Conservation (phyloP, 1,284 basidiomycete species). For the Naganishia albida region DNA sequence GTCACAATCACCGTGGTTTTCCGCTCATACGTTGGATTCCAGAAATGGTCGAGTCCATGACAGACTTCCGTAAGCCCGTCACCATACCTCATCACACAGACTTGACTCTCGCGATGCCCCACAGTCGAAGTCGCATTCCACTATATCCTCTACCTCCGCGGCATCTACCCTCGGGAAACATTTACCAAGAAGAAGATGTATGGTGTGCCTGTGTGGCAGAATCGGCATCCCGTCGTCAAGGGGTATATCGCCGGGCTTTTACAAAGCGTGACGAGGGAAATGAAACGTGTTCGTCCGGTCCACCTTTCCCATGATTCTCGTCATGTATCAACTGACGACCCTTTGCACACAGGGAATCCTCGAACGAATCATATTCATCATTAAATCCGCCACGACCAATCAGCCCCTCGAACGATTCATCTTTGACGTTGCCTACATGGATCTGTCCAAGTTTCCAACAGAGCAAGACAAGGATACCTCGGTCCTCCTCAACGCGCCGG, state of each 20-base stretch:
- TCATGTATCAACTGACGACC: background rate
- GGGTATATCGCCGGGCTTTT: constrained; percentile 82
- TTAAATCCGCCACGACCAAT: constrained; percentile 66
- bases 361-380: constrained; percentile 60
- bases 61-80: constrained; percentile 15
- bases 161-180: constrained; percentile 82
- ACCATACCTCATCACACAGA: background rate
- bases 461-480: constrained; percentile 57
- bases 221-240: constrained; percentile 80
- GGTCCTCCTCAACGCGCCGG: constrained; percentile 34
- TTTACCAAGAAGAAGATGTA: constrained; percentile 86
- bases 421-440: constrained; percentile 61
- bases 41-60: constrained; percentile 24
- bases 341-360: constrained; percentile 57
- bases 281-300: constrained; percentile 47
- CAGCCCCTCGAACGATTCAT: constrained; percentile 65
- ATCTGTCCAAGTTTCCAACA: constrained; percentile 71
- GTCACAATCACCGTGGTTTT: background rate
- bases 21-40: background rate
- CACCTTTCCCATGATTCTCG: background rate
- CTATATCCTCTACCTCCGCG: constrained; percentile 83
- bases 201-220: constrained; percentile 84
- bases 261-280: constrained; percentile 71
- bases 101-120: too few relatives aligned
- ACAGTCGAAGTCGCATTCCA: constrained; percentile 91